Evolutionary conservation across 176 grass and related monocot species (phyloP).

Genomic region (Tuctoria greenei): DNA sequence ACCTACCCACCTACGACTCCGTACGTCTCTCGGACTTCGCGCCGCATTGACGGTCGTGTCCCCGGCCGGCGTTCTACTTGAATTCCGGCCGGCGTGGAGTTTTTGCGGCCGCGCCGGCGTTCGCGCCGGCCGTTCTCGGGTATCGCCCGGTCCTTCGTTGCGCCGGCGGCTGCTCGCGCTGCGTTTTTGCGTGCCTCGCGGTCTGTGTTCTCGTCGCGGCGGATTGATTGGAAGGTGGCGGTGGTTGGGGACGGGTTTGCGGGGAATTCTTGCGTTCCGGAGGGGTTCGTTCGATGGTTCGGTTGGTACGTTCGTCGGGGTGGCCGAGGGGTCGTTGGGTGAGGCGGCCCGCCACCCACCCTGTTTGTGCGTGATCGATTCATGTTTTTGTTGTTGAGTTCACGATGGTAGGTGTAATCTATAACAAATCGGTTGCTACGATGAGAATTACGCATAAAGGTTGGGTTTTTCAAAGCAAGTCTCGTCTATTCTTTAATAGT

Average conservation of each 20-base stretch:
- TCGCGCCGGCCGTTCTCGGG: slow-evolving; percentile 5
- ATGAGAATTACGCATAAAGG: slow-evolving; percentile 11
- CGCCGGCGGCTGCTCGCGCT: neutral
- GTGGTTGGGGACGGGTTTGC: slow-evolving; percentile 42
- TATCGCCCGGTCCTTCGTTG: neutral
- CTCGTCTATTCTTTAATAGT: neutral
- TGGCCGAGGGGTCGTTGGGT: slow-evolving; percentile 16
- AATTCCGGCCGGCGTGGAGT: slow-evolving; percentile 13
- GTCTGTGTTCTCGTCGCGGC: slow-evolving; percentile 13
- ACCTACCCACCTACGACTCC: neutral
- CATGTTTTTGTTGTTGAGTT: neutral
- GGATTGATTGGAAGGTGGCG: slow-evolving; percentile 60
- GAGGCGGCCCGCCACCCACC: slow-evolving; percentile 28
- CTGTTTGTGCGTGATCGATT: slow-evolving; percentile 24
- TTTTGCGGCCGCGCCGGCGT: neutral
- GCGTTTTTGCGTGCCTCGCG: neutral
- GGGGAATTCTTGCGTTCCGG: slow-evolving; percentile 20
- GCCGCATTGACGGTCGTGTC: slow-evolving; percentile 26
- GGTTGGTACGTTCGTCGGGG: slow-evolving; percentile 13
- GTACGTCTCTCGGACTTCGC: slow-evolving; percentile 15
- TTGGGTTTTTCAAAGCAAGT: neutral
- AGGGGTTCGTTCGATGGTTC: slow-evolving; percentile 22
- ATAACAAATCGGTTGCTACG: neutral
- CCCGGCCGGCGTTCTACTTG: neutral
- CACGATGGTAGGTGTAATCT: slow-evolving; percentile 12